These are phyloP conservation scores for Eucalyptus microcorys DNA, from an alignment of 345 rosid species.

Conservation along the genomic window DNA sequence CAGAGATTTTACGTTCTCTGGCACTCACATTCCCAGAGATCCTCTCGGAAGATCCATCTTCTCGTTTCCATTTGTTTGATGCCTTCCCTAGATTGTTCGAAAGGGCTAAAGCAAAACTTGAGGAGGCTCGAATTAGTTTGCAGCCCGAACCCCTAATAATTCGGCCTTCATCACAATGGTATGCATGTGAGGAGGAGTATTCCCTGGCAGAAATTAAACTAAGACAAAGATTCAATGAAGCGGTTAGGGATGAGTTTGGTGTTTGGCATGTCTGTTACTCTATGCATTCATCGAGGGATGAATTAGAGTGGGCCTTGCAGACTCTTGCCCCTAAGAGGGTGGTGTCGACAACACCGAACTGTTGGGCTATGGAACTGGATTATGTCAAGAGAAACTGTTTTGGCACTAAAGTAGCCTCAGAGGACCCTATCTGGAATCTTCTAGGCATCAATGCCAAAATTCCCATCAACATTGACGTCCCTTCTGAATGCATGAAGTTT, in stretches of 20 bases:
- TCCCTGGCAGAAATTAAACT: slow-evolving; percentile 6
- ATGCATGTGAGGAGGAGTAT: slow-evolving; percentile 49
- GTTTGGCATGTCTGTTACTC: slow-evolving; percentile 92
- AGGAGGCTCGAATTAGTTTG: slow-evolving; percentile 49
- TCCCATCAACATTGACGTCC: slow-evolving; percentile 11
- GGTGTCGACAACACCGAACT: slow-evolving; percentile 67
- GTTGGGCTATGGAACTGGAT: slow-evolving; percentile 65
- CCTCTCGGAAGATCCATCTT: slow-evolving; percentile 52
- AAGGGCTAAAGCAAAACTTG: slow-evolving; percentile 49
- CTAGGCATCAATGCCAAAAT: slow-evolving; percentile 39
- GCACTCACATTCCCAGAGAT: slow-evolving; percentile 45
- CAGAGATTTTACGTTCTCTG: slow-evolving; percentile 35
- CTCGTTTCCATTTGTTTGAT: slow-evolving; percentile 57
- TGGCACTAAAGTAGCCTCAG: slow-evolving; percentile 20
- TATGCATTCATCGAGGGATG: slow-evolving; percentile 78
- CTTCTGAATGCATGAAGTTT: background rate
- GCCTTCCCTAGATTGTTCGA: slow-evolving; percentile 66
- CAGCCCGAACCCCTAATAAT: slow-evolving; percentile 67
- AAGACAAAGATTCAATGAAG: slow-evolving; percentile 48
- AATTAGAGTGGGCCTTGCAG: slow-evolving; percentile 60
- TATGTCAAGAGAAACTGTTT: slow-evolving; percentile 55
- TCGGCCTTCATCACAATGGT: slow-evolving; percentile 86
- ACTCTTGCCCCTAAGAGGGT: slow-evolving; percentile 74
- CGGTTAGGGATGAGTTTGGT: slow-evolving; percentile 64
- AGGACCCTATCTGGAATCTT: slow-evolving; percentile 75